Evolutionary conservation across 768 basidiomycete species (phyloP), one percentile per base, ranked within the genome.

Genomic region (Cystobasidium tubakii): DNA sequence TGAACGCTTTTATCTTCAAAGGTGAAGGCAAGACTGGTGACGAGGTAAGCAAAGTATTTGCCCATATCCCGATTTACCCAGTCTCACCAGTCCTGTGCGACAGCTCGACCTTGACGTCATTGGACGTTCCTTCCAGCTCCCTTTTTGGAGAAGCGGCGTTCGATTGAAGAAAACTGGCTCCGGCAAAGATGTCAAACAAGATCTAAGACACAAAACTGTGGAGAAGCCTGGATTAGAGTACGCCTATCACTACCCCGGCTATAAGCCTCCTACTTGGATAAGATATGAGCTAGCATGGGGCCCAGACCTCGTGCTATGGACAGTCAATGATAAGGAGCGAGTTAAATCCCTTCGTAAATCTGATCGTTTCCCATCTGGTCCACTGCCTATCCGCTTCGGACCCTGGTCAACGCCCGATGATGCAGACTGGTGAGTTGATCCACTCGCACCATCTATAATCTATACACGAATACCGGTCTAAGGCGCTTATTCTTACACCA

Each of bases 1-100:
- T 71, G 33, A 46, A 71, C 55, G 54, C 69, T 4, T 71, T 71
- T 34, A 71, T 71, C 21, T 39, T 71, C 53, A 71, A 71, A 36
- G 36, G 36, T 15, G 21, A n/a, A 23, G 55, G 44, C 12, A 33
- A 55, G 21, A 71, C 25, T 23, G 69, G 69, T 33, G 69, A 71
- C 17, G 69, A 71, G 63, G 63, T 65, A 7, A 36, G 63, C 25
- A 19, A 17, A 2, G 4, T 15, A 3, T 15, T 12, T 23, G 34
- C 1, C 15, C 31, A 65, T 2, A 21, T n/a, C n/a, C n/a, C n/a
- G n/a, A n/a, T n/a, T n/a, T n/a, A n/a, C n/a, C n/a, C n/a, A n/a
- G n/a, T n/a, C n/a, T n/a, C n/a, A n/a, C n/a, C n/a, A n/a, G n/a
- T n/a, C n/a, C n/a, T n/a, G n/a, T n/a, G n/a, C n/a, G n/a, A n/a